These are phyloP conservation scores for Pouteria campechiana DNA, from an alignment of 179 eudicot genomes.

Conservation along the genomic window DNA sequence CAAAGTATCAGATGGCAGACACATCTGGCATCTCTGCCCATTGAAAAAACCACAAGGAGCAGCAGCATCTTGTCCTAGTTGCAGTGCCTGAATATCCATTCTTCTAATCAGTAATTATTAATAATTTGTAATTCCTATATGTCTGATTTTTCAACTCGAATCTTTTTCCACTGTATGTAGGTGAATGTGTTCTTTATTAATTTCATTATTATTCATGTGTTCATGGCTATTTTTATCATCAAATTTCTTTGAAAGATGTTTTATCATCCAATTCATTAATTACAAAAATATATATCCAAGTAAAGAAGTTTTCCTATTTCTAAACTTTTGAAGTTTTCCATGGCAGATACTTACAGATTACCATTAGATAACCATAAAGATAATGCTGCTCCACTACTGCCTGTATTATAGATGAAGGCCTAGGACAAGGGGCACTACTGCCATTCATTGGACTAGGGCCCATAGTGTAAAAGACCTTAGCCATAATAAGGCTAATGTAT, in stretches of 20 bases:
- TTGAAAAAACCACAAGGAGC: conserved; percentile 57
- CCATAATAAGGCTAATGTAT: too few species aligned
- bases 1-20: conserved; percentile 73
- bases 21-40: conserved; percentile 92
- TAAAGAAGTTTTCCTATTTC: too few species aligned
- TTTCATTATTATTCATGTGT: background rate
- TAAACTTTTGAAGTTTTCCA: too few species aligned
- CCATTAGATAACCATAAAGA: too few species aligned
- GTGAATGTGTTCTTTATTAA: background rate
- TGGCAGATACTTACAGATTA: too few species aligned
- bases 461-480: too few species aligned
- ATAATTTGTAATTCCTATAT: background rate
- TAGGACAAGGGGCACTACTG: too few species aligned
- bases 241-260: background rate
- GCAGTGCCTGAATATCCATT: conserved; percentile 52
- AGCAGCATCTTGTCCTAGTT: conserved; percentile 69
- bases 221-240: background rate
- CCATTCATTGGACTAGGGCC: too few species aligned
- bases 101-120: background rate
- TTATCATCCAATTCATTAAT: too few species aligned
- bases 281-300: too few species aligned
- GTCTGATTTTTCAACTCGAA: background rate
- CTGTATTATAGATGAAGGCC: too few species aligned
- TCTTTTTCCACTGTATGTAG: background rate
- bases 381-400: too few species aligned